These are phyloP conservation scores for Kodamaea anthophila DNA, from an alignment of 1,139 yeast genomes.

Conservation along the genomic window DNA sequence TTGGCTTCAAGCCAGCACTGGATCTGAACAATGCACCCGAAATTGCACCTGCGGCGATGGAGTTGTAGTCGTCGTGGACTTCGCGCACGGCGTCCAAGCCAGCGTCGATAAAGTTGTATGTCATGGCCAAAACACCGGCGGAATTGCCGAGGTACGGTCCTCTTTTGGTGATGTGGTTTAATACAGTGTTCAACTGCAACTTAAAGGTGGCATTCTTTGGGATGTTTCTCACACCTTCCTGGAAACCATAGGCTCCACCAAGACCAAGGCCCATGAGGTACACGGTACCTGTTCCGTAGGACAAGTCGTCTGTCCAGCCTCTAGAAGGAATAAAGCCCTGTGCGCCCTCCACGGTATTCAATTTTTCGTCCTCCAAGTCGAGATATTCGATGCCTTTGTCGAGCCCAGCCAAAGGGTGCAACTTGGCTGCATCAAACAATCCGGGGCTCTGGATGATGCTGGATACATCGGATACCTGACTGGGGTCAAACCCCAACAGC, in stretches of 20 bases:
- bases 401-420: slow-evolving; percentile 93
- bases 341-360: slow-evolving; percentile 73
- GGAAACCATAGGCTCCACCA: slow-evolving; percentile 86
- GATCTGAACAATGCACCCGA: slow-evolving; percentile 91
- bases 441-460: slow-evolving; percentile 56
- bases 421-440: slow-evolving; percentile 60
- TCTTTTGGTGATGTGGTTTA: slow-evolving; percentile 88
- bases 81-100: slow-evolving; percentile 77
- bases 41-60: slow-evolving; percentile 82
- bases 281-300: slow-evolving; percentile 96
- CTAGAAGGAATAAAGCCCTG: slow-evolving; percentile 78
- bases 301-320: slow-evolving; percentile 94
- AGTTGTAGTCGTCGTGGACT: slow-evolving; percentile 78
- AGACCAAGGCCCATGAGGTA: slow-evolving; percentile 66
- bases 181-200: slow-evolving; percentile 78
- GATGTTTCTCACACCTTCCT: slow-evolving; percentile 75
- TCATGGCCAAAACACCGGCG: slow-evolving; percentile 88
- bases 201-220: slow-evolving; percentile 70
- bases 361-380: slow-evolving; percentile 75
- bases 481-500: slow-evolving; percentile 61
- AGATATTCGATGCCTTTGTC: slow-evolving; percentile 84
- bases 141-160: slow-evolving; percentile 95
- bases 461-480: slow-evolving; percentile 59
- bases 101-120: slow-evolving; percentile 81
- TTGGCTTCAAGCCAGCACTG: slow-evolving; percentile 78